Percentiles rank a stretch among this genome's conserved stretches.
Conservation (phyloP, 23 red algal genomes). For the Agarophyton chilense region DNA sequence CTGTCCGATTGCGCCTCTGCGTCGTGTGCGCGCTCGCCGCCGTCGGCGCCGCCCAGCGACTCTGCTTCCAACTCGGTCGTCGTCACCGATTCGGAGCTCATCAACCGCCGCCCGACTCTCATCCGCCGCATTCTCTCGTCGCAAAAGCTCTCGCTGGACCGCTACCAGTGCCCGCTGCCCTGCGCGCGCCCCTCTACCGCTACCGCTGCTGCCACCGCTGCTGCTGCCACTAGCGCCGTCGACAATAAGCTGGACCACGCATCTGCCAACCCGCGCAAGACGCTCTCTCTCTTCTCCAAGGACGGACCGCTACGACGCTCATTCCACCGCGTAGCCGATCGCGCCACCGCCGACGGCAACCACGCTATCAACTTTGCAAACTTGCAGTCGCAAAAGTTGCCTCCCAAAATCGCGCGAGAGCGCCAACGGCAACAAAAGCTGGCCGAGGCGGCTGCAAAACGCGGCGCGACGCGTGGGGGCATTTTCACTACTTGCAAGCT, state of each 20-base stretch:
- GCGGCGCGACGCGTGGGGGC: background rate
- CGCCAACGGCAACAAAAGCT: slow-evolving; percentile 40
- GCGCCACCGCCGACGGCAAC: background rate
- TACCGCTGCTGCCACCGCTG: too few species aligned
- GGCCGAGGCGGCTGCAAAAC: background rate
- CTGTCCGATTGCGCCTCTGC: background rate
- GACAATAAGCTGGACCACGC: slow-evolving; percentile 30
- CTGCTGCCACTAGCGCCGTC: too few species aligned
- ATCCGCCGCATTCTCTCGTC: slow-evolving; percentile 63
- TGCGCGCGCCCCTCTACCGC: background rate
- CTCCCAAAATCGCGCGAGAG: slow-evolving; percentile 48
- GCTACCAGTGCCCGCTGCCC: slow-evolving; percentile 38
- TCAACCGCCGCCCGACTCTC: slow-evolving; percentile 40
- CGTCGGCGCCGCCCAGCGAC: background rate
- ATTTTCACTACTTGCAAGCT: background rate
- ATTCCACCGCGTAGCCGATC: slow-evolving; percentile 39
- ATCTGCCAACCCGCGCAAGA: slow-evolving; percentile 39
- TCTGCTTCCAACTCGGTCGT: background rate
- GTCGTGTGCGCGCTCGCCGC: background rate
- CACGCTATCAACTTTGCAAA: slow-evolving; percentile 50
- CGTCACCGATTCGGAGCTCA: background rate
- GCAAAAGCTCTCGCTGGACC: slow-evolving; percentile 52
- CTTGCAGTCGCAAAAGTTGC: slow-evolving; percentile 49
- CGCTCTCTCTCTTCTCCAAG: slow-evolving; percentile 47
- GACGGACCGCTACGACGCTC: slow-evolving; percentile 45